A percentile compares a stretch with the other conserved stretches of the same genome.
These are phyloP conservation scores for Phlyctochytrium bullatum DNA, from an alignment of 192 early-diverging fungal species.

Conservation along the genomic window DNA sequence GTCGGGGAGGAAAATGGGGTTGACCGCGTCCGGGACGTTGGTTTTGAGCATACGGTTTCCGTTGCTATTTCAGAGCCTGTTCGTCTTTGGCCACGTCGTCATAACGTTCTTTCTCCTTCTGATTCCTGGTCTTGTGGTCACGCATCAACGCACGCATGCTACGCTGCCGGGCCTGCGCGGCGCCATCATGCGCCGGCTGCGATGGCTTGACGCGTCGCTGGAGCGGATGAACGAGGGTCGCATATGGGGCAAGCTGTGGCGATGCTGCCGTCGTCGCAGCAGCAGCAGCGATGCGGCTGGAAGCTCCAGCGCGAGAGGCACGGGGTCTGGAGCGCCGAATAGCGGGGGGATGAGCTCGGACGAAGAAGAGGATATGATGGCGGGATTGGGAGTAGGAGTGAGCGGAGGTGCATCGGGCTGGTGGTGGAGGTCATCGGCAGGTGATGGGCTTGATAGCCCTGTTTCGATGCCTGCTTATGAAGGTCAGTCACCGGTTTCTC, in stretches of 20 bases:
- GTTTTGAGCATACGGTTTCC: conserved; percentile 28
- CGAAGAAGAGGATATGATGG: not conserved
- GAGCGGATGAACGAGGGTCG: not conserved
- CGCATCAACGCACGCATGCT: not conserved
- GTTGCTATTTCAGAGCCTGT: conserved; percentile 32
- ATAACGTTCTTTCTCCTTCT: conserved; percentile 27
- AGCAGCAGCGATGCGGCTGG: not conserved
- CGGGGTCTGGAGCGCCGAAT: too few relatives aligned
- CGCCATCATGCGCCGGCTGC: not conserved
- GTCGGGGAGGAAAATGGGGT: conserved; percentile 36
- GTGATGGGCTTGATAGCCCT: too few relatives aligned
- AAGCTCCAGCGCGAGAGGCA: not conserved
- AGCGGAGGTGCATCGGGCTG: not conserved
- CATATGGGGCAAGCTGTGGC: not conserved
- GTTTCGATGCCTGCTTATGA: too few relatives aligned
- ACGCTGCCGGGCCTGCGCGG: not conserved
- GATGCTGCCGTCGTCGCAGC: not conserved
- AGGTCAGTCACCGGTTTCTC: too few relatives aligned
- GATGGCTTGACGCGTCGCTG: not conserved
- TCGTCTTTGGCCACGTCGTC: conserved; percentile 31
- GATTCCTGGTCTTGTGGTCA: conserved; percentile 26
- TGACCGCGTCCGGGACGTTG: conserved; percentile 22
- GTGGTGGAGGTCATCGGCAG: conserved; percentile 1
- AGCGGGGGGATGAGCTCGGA: too few relatives aligned
- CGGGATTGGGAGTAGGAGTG: not conserved